phyloP scores from a whole-genome alignment of 2,329 filamentous ascomycete genomes.

The Pseudogymnoascus sp. region DNA sequence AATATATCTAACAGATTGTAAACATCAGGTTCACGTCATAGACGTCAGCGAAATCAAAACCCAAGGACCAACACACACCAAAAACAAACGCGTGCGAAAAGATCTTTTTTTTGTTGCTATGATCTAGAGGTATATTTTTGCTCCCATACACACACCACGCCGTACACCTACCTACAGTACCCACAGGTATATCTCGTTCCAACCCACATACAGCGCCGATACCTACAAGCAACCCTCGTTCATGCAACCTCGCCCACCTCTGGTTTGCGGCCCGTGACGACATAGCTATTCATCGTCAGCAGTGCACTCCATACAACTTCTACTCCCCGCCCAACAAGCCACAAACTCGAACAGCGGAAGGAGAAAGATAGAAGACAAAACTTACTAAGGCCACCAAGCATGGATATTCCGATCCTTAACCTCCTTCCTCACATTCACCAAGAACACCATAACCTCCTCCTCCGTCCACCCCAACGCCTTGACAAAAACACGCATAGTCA shows the following conservation, averaged over 20 bases:
- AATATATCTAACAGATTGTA: no score
- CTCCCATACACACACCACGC: neutral
- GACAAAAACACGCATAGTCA: conserved; percentile 32
- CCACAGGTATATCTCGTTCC: neutral
- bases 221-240: neutral
- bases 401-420: conserved; percentile 25
- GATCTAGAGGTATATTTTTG: neutral
- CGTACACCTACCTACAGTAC: no score
- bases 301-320: neutral
- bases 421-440: conserved; percentile 29
- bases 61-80: neutral
- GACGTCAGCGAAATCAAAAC: neutral
- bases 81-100: neutral
- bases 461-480: conserved; percentile 29
- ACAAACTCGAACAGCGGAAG: neutral
- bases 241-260: neutral
- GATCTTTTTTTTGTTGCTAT: neutral
- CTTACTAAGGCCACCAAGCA: conserved; percentile 14
- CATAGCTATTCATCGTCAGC: neutral
- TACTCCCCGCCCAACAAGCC: neutral
- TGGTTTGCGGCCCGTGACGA: neutral
- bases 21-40: neutral
- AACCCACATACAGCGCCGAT: neutral
- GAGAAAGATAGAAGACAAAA: conserved; percentile 8
- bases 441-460: conserved; percentile 30